Evolutionary conservation across 2,329 filamentous ascomycete genomes (phyloP).

Genomic region (Aureobasidium mangrovei): DNA sequence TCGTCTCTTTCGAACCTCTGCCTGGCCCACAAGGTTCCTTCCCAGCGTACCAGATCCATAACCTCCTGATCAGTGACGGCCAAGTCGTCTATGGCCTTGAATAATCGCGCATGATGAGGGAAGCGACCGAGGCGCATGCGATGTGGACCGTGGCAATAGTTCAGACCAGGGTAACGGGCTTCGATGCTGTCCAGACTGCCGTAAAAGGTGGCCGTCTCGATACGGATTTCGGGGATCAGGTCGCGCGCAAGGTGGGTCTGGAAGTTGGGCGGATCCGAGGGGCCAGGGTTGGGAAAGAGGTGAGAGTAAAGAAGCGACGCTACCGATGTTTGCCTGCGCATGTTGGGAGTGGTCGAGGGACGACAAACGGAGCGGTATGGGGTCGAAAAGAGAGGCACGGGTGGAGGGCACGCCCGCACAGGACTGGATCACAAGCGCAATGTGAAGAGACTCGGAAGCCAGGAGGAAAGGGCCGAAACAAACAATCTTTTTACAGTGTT

Average conservation of each 20-base stretch:
- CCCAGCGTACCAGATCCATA: conserved; percentile 65
- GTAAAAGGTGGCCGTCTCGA: conserved; percentile 71
- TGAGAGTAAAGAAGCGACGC: conserved; percentile 65
- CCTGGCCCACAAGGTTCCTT: conserved; percentile 75
- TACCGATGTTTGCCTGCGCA: conserved; percentile 62
- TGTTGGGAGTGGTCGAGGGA: conserved; percentile 28
- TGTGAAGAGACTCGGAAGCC: not conserved
- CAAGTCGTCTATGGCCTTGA: conserved; percentile 64
- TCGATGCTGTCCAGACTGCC: conserved; percentile 71
- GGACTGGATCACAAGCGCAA: not conserved
- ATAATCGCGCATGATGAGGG: conserved; percentile 66
- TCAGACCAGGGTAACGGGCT: conserved; percentile 71
- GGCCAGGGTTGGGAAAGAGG: conserved; percentile 61
- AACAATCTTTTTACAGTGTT: not conserved
- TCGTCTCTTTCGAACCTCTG: conserved; percentile 72
- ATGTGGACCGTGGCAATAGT: conserved; percentile 66
- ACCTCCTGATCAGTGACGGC: conserved; percentile 63
- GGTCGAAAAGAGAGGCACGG: not conserved
- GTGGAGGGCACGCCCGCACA: not conserved
- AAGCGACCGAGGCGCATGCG: conserved; percentile 70
- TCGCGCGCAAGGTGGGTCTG: conserved; percentile 59
- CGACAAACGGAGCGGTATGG: not conserved
- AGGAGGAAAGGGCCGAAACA: not conserved
- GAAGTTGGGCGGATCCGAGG: conserved; percentile 63
- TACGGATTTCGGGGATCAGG: conserved; percentile 67